Base-by-base conservation (phyloP, 2,329 filamentous ascomycete genomes). In the Nothophoma quercina region DNA sequence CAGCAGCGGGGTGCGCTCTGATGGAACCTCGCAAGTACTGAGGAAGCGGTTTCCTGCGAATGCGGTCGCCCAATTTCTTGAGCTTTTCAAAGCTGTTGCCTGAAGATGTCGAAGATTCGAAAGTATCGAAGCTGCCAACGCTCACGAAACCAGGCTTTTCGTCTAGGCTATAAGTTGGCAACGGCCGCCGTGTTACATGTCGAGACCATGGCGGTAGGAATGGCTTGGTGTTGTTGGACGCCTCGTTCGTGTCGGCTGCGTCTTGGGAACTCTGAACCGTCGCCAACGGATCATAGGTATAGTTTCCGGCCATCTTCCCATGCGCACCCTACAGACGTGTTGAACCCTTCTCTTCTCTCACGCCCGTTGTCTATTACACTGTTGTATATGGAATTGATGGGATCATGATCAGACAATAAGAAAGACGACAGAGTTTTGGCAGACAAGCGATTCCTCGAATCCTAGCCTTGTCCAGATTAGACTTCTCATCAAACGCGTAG, bases 1-100 rank as follows among this genome's bases (percentile, higher is more conserved):
- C 63, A 32, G 58, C 62, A 10, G 56, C 62, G 2, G 55, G 55
- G 40, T 68, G 60, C 26, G 53, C 51, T 34, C 46, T 42, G 8
- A 61, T 59, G 1, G 63, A 64, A 3, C 56, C 48, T 44, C 46
- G 33, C 12, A 57, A 35, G 29, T 58, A 58, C 8, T 46, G 32
- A 10, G 62, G 58, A 5, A 66, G 22, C 2, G 60, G 58, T 19
- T 68, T 68, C 13, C 62, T 47, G 18, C 60, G 51, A 6, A 66
- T 51, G 30, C 59, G 55, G 10, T 53, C 49, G 12, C 56, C 59
- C 2, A 63, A 49, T 38, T 51, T 52, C 42, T 67, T 68, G 7
- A 51, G 47, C 33, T 40, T 51, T 18, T 44, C 33, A 22, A 63
- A 50, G 28, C 53, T 59, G 29, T 35, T 60, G 13, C 50, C 38